Conservation (phyloP, 1,284 basidiomycete genomes). For the Ceratobasidium sp. region DNA sequence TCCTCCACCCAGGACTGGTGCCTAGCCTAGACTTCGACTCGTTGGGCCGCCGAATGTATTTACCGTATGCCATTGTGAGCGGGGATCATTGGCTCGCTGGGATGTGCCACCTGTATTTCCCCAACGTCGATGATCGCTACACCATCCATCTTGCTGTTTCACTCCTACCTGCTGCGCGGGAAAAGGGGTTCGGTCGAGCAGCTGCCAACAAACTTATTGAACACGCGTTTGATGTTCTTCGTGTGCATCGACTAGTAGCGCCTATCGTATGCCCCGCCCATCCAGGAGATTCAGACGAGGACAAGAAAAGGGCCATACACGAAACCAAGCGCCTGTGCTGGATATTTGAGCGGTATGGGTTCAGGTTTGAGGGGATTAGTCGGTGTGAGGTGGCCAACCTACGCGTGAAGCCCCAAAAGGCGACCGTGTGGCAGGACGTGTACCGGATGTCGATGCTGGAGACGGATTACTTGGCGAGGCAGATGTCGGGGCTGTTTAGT, state of each 20-base stretch:
- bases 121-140: neutral
- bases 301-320: neutral
- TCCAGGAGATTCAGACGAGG: neutral
- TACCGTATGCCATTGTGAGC: no score
- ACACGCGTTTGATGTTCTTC: constrained; percentile 16
- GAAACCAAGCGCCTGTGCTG: neutral
- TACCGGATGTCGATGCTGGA: constrained; percentile 41
- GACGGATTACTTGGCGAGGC: constrained; percentile 36
- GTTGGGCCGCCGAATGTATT: no score
- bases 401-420: neutral
- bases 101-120: neutral
- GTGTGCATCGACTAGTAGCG: constrained; percentile 2
- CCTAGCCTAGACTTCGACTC: no score
- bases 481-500: neutral
- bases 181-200: constrained; percentile 1
- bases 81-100: neutral
- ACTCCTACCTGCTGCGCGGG: neutral
- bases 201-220: neutral
- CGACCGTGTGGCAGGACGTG: constrained; percentile 38
- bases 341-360: constrained; percentile 1
- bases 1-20: no score
- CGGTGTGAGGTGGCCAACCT: neutral
- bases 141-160: neutral
- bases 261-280: constrained; percentile 1
- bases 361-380: constrained; percentile 16